Evolutionary conservation across 1,284 basidiomycete species (phyloP).

Genomic region (Cryptococcus sp.): DNA sequence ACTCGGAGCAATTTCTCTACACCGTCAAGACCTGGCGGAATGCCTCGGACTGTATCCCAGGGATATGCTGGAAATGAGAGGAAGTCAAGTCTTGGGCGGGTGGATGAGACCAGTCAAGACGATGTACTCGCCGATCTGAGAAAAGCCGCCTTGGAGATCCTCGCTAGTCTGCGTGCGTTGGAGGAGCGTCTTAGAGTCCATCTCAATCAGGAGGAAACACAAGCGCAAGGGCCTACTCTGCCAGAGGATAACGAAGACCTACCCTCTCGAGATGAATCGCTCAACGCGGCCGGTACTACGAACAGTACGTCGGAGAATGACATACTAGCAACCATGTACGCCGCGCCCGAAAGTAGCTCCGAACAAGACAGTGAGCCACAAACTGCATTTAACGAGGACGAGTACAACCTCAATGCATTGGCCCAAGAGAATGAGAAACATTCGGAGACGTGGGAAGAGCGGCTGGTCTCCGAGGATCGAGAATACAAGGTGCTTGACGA

Average conservation of each 20-base stretch:
- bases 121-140: conserved; percentile 34
- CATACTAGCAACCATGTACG: not conserved
- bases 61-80: conserved; percentile 6
- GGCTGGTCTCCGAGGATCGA: conserved; percentile 37
- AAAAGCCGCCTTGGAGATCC: conserved; percentile 46
- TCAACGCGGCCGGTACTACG: not conserved
- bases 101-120: conserved; percentile 2
- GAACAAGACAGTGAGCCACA: conserved; percentile 18
- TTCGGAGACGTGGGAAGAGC: conserved; percentile 49
- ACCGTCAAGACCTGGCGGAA: conserved; percentile 35
- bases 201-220: not conserved
- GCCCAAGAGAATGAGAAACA: conserved; percentile 24
- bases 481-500: conserved; percentile 27
- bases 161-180: conserved; percentile 37
- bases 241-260: not conserved
- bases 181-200: conserved; percentile 42
- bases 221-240: not conserved
- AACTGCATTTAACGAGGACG: conserved; percentile 39
- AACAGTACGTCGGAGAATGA: not conserved
- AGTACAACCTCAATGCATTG: conserved; percentile 44
- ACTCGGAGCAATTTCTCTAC: conserved; percentile 29
- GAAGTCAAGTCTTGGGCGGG: conserved; percentile 19
- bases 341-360: conserved; percentile 1
- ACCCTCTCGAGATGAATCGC: no score
- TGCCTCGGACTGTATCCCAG: conserved; percentile 29